Percentiles rank a stretch among this genome's conserved stretches.
These are phyloP conservation scores for Ascochyta fabae DNA, from an alignment of 2,329 filamentous ascomycete species.

Conservation along the genomic window DNA sequence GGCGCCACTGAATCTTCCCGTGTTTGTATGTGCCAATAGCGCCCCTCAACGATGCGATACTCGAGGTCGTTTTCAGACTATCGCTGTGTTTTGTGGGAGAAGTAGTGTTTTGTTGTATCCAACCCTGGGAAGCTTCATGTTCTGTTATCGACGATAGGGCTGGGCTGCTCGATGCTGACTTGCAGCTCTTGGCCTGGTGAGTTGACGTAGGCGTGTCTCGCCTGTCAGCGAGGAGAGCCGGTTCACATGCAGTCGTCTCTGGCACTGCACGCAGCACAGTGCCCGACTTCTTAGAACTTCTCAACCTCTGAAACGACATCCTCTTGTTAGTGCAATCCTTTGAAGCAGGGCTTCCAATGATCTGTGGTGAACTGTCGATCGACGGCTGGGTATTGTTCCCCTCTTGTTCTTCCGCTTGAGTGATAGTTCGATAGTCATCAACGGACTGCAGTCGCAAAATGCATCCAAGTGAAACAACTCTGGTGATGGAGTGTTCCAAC, in stretches of 20 bases:
- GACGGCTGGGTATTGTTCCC: background rate
- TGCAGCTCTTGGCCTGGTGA: conserved; percentile 24
- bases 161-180: conserved; percentile 25
- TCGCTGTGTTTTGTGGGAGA: conserved; percentile 20
- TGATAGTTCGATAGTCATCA: conserved; percentile 12
- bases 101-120: conserved; percentile 26
- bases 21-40: conserved; percentile 56
- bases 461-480: conserved; percentile 13
- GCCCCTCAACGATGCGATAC: conserved; percentile 30
- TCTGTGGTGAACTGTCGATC: conserved; percentile 4
- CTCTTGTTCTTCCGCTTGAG: conserved; percentile 7
- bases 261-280: conserved; percentile 49
- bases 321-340: conserved; percentile 18
- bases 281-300: conserved; percentile 30
- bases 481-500: conserved; percentile 19
- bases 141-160: conserved; percentile 24
- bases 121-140: conserved; percentile 23
- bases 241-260: conserved; percentile 25
- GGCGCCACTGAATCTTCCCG: conserved; percentile 52
- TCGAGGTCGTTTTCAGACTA: conserved; percentile 35
- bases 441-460: conserved; percentile 12
- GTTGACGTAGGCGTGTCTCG: conserved; percentile 44
- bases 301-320: conserved; percentile 33
- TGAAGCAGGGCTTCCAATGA: conserved; percentile 11
- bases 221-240: conserved; percentile 45